A percentile compares a stretch with the other conserved stretches of the same genome.
These are phyloP conservation scores for Lepiota venenata DNA, from an alignment of 768 basidiomycete genomes.

Conservation along the genomic window DNA sequence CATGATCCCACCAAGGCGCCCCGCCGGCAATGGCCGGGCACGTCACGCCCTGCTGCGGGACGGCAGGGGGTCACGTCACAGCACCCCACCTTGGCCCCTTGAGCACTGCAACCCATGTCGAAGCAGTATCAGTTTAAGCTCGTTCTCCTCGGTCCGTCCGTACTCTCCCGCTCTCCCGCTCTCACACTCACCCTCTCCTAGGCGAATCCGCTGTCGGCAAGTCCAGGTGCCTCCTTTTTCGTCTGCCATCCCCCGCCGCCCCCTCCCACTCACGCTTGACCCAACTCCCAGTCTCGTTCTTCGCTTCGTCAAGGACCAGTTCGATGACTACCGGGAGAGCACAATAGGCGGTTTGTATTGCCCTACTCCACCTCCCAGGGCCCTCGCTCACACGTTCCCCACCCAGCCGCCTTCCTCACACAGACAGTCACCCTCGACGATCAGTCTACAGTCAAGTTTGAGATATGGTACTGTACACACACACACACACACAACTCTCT, in stretches of 20 bases:
- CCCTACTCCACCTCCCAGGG: not conserved
- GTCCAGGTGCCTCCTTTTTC: conserved; percentile 58
- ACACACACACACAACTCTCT: not conserved
- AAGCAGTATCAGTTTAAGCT: conserved; percentile 96
- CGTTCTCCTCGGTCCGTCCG: conserved; percentile 79
- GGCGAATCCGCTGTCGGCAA: conserved; percentile 99
- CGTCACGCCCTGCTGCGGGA: conserved; percentile 1
- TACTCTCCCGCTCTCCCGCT: not conserved
- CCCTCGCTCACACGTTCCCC: conserved; percentile 16
- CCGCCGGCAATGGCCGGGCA: conserved; percentile 1
- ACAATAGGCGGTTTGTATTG: conserved; percentile 75
- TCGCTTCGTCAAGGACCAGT: conserved; percentile 95
- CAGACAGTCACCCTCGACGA: conserved; percentile 92
- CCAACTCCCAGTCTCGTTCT: conserved; percentile 71
- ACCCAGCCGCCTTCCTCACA: conserved; percentile 92
- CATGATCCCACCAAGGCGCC: not conserved
- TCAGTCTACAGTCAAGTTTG: conserved; percentile 92
- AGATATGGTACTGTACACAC: conserved; percentile 72
- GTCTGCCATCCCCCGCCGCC: conserved; percentile 15
- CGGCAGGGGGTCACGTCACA: conserved; percentile 9
- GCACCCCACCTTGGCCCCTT: conserved; percentile 22
- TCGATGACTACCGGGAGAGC: conserved; percentile 93
- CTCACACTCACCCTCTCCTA: conserved; percentile 28
- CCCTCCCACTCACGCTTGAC: conserved; percentile 20
- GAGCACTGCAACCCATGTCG: conserved; percentile 67